These are phyloP conservation scores for Ceratobasidium sp. DNA, from an alignment of 1,284 basidiomycete species.

Conservation along the genomic window DNA sequence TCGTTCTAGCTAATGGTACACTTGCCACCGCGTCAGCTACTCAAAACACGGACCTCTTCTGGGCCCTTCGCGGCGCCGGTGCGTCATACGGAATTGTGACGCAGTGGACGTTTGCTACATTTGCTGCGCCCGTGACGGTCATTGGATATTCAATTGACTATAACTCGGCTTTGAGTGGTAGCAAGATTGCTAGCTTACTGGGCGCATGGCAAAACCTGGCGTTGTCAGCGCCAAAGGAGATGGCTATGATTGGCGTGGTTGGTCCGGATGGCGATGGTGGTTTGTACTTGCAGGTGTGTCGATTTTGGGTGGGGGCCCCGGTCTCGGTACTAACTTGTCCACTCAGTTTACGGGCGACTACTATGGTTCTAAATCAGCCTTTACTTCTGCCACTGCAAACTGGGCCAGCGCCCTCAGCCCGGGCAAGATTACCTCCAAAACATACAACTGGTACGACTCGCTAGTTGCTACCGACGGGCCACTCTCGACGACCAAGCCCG, in stretches of 20 bases:
- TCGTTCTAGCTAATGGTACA: constrained; percentile 49
- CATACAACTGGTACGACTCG: constrained; percentile 38
- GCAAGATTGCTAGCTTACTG: constrained; percentile 27
- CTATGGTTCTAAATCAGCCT: constrained; percentile 42
- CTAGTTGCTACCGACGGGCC: constrained; percentile 40
- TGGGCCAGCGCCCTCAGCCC: constrained; percentile 25
- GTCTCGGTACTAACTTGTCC: background rate
- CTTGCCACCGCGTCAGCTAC: constrained; percentile 44
- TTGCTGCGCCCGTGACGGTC: constrained; percentile 32
- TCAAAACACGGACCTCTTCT: constrained; percentile 54
- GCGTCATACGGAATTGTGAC: constrained; percentile 54
- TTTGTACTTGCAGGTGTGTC: constrained; percentile 27
- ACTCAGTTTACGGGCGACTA: constrained; percentile 39
- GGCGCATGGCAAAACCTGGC: constrained; percentile 30
- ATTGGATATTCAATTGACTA: constrained; percentile 43
- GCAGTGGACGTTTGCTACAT: constrained; percentile 45
- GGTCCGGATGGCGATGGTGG: constrained; percentile 24
- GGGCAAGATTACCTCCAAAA: constrained; percentile 36
- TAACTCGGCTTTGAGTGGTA: background rate
- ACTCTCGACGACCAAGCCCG: constrained; percentile 30
- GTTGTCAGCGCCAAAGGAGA: constrained; percentile 32
- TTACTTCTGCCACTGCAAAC: constrained; percentile 32
- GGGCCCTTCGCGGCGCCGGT: constrained; percentile 57
- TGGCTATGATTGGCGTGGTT: constrained; percentile 32
- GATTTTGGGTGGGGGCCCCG: background rate